phyloP scores from a whole-genome alignment of 805 yeast genomes.

The Candida silvatica region DNA sequence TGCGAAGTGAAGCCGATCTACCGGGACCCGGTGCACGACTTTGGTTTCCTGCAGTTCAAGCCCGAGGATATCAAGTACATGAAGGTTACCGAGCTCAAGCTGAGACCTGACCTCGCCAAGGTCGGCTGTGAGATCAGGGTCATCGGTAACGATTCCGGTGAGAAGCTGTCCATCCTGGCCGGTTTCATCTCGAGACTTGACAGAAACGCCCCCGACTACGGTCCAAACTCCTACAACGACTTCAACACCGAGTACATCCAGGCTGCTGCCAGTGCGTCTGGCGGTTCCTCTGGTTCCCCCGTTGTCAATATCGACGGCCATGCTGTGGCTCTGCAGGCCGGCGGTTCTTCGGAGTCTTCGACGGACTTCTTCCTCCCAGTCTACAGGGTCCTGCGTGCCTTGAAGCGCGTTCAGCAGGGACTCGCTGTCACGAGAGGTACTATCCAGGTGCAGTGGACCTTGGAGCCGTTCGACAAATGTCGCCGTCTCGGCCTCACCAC shows the following conservation, averaged over 20 bases:
- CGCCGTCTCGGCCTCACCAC: slow-evolving; percentile 73
- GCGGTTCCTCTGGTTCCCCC: slow-evolving; percentile 94
- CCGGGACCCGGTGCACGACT: slow-evolving; percentile 93
- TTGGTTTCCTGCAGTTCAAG: slow-evolving; percentile 78
- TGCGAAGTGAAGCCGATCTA: slow-evolving; percentile 78
- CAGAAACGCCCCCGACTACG: slow-evolving; percentile 93
- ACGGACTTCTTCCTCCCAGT: slow-evolving; percentile 90
- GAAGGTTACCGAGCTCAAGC: slow-evolving; percentile 53
- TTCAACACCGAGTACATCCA: slow-evolving; percentile 91
- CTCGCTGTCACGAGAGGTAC: slow-evolving; percentile 76
- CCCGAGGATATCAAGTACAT: slow-evolving; percentile 67
- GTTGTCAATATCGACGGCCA: slow-evolving; percentile 85
- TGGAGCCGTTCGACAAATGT: slow-evolving; percentile 87
- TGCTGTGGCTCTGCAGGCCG: slow-evolving; percentile 91
- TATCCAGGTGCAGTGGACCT: slow-evolving; percentile 81
- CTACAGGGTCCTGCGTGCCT: slow-evolving; percentile 74
- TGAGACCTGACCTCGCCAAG: slow-evolving; percentile 75
- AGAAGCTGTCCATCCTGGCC: slow-evolving; percentile 77
- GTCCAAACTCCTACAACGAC: slow-evolving; percentile 80
- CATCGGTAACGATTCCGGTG: slow-evolving; percentile 96
- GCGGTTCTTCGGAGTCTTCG: slow-evolving; percentile 86
- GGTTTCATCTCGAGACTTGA: slow-evolving; percentile 83
- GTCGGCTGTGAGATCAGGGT: slow-evolving; percentile 94
- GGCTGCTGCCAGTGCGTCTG: slow-evolving; percentile 94
- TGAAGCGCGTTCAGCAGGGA: slow-evolving; percentile 56